Conservation (phyloP, 306 rosid genomes). For the Quercus wislizeni region DNA sequence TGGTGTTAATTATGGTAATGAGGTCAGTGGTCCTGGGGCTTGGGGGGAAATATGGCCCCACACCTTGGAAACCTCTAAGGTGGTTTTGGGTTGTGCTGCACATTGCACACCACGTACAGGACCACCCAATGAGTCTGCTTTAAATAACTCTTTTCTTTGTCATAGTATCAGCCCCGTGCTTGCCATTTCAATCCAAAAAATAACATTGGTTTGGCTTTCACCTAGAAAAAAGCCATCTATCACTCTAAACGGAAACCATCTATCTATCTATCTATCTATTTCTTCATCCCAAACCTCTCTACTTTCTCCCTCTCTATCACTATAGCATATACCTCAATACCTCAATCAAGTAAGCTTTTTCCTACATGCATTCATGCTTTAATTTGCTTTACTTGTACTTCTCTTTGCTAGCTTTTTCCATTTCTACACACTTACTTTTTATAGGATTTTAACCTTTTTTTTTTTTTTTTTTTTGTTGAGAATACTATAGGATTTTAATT, state of each 20-base stretch:
- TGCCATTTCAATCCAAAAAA: constrained; percentile 46
- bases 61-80: too few species aligned
- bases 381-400: background rate
- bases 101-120: background rate
- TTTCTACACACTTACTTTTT: background rate
- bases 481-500: background rate
- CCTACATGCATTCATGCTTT: background rate
- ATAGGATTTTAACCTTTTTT: too few species aligned
- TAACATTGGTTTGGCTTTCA: constrained; percentile 9
- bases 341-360: constrained; percentile 9
- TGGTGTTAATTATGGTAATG: too few species aligned
- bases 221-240: background rate
- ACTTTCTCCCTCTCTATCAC: background rate
- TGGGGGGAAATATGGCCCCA: too few species aligned
- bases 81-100: too few species aligned
- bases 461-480: background rate
- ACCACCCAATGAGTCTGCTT: background rate
- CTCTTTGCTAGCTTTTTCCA: background rate
- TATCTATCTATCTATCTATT: background rate
- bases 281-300: background rate
- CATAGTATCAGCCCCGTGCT: constrained; percentile 15
- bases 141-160: constrained; percentile 9
- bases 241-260: constrained; percentile 12
- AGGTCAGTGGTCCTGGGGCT: too few species aligned
- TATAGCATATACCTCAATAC: background rate